Base-by-base conservation (phyloP, 495 filamentous ascomycete genomes). In the Daldinia childiae region DNA sequence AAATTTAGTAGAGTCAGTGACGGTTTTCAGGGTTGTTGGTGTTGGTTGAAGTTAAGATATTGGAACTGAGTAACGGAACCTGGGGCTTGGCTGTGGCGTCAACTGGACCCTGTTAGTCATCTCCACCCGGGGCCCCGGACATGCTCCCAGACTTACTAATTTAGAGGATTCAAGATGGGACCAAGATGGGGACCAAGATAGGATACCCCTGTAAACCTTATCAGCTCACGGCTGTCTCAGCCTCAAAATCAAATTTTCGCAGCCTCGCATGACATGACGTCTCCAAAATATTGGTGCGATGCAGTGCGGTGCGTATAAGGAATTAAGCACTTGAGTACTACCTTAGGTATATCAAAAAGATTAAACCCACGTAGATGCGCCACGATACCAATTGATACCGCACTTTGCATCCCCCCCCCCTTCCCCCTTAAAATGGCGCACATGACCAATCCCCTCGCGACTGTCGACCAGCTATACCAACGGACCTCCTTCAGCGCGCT, bases 371-470 rank as follows among this genome's bases (percentile, higher is more conserved):
- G 12, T 36, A 36, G 12, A 36, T 14, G 12, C 34, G 11, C 34
- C 34, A 36, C 34, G 34, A 36, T 36, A 36, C 34, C 12, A 36
- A 14, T 36, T 14, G 34, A 36, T 36, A 1, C 29, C 4, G 29
- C 29, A 32, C 29, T 0, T 32, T 32, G 29, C 29, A 32, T 34
- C 9, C 30, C 32, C 0, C 9, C 32, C 2, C 9, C 17, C 8
- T n/a, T n/a, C n/a, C n/a, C n/a, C 43, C 19, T 8, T 24, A 48
- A 48, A 24, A 87, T 88, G 85, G 68, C 82, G 24, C 84, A 85
- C 69, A 86, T 98, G 64, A 89, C 90, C 6, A 98, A 98, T 77
- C 89, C 94, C 7, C 88, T 98, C 27, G 93, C 92, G n/a, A 94
- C 93, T 15, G 81, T 89, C 6, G 86, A 90, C 19, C 95, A 98